Evolutionary conservation across 1,139 yeast species (phyloP).

Genomic region (Taphrina sp.): DNA sequence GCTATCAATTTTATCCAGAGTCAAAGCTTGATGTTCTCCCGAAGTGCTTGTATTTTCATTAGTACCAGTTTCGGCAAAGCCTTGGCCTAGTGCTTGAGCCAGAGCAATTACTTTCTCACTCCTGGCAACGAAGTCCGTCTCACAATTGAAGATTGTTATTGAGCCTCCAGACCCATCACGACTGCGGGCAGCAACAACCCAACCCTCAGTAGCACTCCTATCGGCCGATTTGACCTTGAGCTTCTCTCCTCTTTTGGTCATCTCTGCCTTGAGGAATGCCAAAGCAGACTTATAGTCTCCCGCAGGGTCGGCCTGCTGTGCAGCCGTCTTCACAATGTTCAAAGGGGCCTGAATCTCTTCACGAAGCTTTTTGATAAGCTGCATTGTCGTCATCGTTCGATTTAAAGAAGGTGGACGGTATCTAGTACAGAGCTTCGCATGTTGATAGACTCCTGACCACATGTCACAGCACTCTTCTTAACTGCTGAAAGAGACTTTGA

Average conservation of each 20-base stretch:
- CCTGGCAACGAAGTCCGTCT: constrained; percentile 35
- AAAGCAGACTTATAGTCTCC: constrained; percentile 30
- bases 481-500: too few species aligned
- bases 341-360: constrained; percentile 29
- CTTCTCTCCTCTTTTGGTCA: constrained; percentile 32
- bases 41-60: neutral
- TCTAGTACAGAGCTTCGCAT: too few species aligned
- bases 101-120: constrained; percentile 15
- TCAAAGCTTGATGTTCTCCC: neutral
- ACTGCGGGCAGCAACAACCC: constrained; percentile 26
- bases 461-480: too few species aligned
- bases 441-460: too few species aligned
- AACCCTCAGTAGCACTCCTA: constrained; percentile 33
- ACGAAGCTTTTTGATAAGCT: constrained; percentile 30
- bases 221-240: constrained; percentile 29
- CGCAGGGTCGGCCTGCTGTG: constrained; percentile 15
- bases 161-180: constrained; percentile 7
- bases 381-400: constrained; percentile 11
- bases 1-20: neutral
- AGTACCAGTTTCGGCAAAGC: neutral
- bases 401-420: too few species aligned
- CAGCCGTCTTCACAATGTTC: constrained; percentile 27
- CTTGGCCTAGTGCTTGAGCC: constrained; percentile 9
- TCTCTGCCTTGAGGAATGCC: constrained; percentile 16
- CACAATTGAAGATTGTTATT: constrained; percentile 28